Percentiles rank a stretch among this genome's conserved stretches.
phyloP scores from a whole-genome alignment of 2,329 filamentous ascomycete species.

The Hymenoscyphus scutula region DNA sequence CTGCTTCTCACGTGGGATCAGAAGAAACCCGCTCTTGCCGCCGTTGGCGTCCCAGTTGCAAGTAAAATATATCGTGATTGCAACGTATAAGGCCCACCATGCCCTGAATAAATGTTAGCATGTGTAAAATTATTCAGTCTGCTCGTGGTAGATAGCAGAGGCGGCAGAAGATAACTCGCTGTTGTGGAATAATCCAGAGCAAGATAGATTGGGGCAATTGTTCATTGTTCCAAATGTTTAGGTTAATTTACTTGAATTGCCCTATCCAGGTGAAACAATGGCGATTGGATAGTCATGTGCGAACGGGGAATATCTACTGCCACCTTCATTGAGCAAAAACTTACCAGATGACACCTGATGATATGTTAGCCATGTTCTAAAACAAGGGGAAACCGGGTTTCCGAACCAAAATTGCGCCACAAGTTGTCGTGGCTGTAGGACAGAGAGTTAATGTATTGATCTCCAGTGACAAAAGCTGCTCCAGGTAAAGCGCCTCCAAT shows the following conservation, averaged over 20 bases:
- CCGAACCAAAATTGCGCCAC: conserved; percentile 58
- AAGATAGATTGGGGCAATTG: no score
- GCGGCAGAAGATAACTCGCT: no score
- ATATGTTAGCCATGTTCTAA: no score
- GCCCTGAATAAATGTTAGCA: conserved; percentile 34
- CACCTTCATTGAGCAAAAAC: not conserved
- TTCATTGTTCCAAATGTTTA: not conserved
- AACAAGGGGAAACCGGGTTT: no score
- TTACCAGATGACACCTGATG: conserved; percentile 46
- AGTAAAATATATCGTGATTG: conserved; percentile 57
- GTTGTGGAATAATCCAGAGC: no score
- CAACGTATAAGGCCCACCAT: conserved; percentile 60
- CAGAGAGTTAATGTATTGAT: conserved; percentile 54
- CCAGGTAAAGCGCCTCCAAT: conserved; percentile 54
- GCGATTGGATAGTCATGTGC: no score
- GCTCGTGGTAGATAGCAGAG: not conserved
- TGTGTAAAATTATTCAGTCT: not conserved
- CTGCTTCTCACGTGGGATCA: conserved; percentile 61
- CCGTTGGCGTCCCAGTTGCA: conserved; percentile 53
- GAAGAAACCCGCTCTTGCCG: conserved; percentile 51
- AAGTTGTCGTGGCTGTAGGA: conserved; percentile 52
- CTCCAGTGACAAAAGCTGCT: conserved; percentile 51
- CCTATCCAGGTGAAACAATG: no score
- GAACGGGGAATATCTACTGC: no score
- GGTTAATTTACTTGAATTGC: not conserved